A percentile compares a stretch with the other conserved stretches of the same genome.
Evolutionary conservation across 768 basidiomycete species (phyloP).

Genomic region (Trametes cubensis): DNA sequence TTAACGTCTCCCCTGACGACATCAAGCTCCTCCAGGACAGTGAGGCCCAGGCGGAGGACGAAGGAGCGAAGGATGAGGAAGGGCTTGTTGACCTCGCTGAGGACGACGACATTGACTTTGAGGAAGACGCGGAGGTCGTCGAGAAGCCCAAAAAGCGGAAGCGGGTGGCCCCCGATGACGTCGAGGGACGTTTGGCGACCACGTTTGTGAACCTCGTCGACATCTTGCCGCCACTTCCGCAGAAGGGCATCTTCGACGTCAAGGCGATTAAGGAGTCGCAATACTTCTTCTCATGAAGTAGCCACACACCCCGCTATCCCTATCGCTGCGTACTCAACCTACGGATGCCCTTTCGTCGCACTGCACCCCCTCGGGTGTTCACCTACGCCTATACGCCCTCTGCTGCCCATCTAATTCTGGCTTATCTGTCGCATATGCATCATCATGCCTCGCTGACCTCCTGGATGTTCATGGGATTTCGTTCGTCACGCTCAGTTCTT

Average conservation of each 20-base stretch:
- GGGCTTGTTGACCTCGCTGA: constrained; percentile 30
- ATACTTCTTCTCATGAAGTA: constrained; percentile 90
- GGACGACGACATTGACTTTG: constrained; percentile 30
- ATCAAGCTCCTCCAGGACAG: constrained; percentile 33
- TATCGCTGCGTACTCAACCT: too few species aligned
- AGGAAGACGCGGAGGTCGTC: constrained; percentile 22
- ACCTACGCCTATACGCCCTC: neutral
- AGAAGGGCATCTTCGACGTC: constrained; percentile 87
- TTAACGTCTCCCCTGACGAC: constrained; percentile 1
- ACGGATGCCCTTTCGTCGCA: too few species aligned
- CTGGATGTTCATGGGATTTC: constrained; percentile 14
- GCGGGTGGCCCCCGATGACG: constrained; percentile 22
- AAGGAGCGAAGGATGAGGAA: constrained; percentile 29
- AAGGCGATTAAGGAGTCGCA: constrained; percentile 74
- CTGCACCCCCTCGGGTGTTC: too few species aligned
- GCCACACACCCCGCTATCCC: too few species aligned
- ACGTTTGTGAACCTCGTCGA: constrained; percentile 77
- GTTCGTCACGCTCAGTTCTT: neutral
- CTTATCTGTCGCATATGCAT: neutral
- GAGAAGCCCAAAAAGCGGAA: constrained; percentile 27
- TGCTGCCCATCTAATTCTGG: neutral
- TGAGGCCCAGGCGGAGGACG: constrained; percentile 25
- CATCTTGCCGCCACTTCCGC: constrained; percentile 78
- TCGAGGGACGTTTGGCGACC: constrained; percentile 26
- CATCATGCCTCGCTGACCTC: neutral